Evolutionary conservation across 192 early-diverging fungal species (phyloP).

Genomic region (Coemansia sp.): DNA sequence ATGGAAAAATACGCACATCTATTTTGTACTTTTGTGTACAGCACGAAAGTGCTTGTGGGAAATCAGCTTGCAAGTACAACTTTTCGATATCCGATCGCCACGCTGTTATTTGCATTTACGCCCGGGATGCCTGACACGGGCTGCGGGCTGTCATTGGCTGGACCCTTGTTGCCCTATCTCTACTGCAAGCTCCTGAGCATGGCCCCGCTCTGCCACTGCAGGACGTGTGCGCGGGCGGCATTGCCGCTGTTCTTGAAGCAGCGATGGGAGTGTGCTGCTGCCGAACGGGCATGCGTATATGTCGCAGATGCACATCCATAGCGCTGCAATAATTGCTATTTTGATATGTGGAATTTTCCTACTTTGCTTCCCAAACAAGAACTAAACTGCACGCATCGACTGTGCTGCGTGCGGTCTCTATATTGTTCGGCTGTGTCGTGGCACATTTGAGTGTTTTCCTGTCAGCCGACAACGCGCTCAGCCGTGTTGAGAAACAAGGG

Average conservation of each 20-base stretch:
- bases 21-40: background rate
- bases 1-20: conserved; percentile 3
- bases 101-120: conserved; percentile 6
- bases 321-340: background rate
- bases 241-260: conserved; percentile 2
- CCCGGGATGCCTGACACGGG: background rate
- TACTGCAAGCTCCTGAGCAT: background rate
- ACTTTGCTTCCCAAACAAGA: too few species aligned
- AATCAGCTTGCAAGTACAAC: background rate
- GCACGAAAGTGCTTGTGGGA: background rate
- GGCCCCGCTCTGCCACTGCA: background rate
- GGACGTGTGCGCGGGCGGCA: background rate
- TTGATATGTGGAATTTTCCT: background rate
- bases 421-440: too few species aligned
- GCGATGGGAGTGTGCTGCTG: background rate
- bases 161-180: background rate
- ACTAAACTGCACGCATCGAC: too few species aligned
- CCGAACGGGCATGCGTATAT: background rate
- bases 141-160: background rate
- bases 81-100: conserved; percentile 20
- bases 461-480: background rate
- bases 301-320: background rate
- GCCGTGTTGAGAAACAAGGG: background rate
- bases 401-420: too few species aligned
- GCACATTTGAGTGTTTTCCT: background rate